Conservation (phyloP, 257 asterid genomes). For the Solanum sparsipilum region DNA sequence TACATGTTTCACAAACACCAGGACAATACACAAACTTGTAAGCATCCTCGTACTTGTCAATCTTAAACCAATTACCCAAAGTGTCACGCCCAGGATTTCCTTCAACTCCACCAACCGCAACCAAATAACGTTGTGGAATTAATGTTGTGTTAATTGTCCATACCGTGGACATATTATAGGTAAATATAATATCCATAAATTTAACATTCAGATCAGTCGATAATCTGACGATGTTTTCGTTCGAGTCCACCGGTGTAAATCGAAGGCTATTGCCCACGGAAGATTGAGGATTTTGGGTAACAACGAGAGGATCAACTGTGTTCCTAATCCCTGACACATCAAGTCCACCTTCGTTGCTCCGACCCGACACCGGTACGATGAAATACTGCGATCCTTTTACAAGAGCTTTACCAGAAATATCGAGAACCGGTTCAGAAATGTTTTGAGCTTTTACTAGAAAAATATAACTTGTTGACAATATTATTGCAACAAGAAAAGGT, state of each 20-base stretch:
- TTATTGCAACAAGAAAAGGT: neutral
- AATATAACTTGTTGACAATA: neutral
- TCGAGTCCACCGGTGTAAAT: neutral
- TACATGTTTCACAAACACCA: neutral
- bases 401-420: neutral
- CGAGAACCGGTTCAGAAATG: neutral
- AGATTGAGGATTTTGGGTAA: neutral
- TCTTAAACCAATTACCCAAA: neutral
- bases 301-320: neutral
- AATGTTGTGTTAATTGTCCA: neutral
- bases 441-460: neutral
- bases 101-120: constrained; percentile 1
- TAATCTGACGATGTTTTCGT: neutral
- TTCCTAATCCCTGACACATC: neutral
- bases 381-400: neutral
- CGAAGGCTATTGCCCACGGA: neutral
- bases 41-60: neutral
- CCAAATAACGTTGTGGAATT: neutral
- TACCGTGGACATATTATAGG: neutral
- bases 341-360: neutral
- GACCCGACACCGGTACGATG: neutral
- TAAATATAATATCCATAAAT: neutral
- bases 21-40: constrained; percentile 10
- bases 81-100: constrained; percentile 9
- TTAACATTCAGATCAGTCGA: neutral